Base-by-base conservation (phyloP, 805 yeast species). In the Alloascoidea africana region DNA sequence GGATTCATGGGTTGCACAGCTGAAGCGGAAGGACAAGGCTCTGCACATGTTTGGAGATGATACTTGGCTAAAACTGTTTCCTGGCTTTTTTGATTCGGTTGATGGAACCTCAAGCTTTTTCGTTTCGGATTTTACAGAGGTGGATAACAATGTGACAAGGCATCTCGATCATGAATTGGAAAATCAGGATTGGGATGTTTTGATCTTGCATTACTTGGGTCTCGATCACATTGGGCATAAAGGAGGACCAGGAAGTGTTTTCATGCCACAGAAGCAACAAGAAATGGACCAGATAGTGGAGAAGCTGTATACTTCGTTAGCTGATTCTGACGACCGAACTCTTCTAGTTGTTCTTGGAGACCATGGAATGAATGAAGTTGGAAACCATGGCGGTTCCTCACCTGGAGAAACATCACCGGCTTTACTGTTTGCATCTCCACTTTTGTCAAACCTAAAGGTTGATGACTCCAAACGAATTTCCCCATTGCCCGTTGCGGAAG, bases 161-260 rank as follows among this genome's bases (percentile, higher is more conserved):
- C 96, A 91, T 54, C 54, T 91, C 18, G 76, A 71, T 32, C 46
- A 52, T 4, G 83, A 84, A 45, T 54, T 89, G 17, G 48, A 54
- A 8, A 39, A 46, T 23, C 40, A 33, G 4, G 44, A 58, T 3
- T 91, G 97, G 97, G 96, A 91, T 52, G 79, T 76, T 3, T 59
- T 91, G 43, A 78, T 91, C 32, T 59, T 91, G 30, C 99, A 91
- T 54, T 91, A 89, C 49, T 60, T 91, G 14, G 99, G 99, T 0
- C 62, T 91, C 18, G 99, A 91, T 53, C 99, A 91, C 53, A 91
- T 91, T 48, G 99, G 99, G 2, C 99, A 91, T 55, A 89, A 86
- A 53, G 93, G 94, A 34, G 99, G 99, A 0, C 89, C 98, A 0
- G 48, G 59, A 4, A 84, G 95, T 6, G 58, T 69, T 0, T 76